A percentile compares a stretch with the other conserved stretches of the same genome.
These are phyloP conservation scores for Roridomyces roridus DNA, from an alignment of 768 basidiomycete genomes.

Conservation along the genomic window DNA sequence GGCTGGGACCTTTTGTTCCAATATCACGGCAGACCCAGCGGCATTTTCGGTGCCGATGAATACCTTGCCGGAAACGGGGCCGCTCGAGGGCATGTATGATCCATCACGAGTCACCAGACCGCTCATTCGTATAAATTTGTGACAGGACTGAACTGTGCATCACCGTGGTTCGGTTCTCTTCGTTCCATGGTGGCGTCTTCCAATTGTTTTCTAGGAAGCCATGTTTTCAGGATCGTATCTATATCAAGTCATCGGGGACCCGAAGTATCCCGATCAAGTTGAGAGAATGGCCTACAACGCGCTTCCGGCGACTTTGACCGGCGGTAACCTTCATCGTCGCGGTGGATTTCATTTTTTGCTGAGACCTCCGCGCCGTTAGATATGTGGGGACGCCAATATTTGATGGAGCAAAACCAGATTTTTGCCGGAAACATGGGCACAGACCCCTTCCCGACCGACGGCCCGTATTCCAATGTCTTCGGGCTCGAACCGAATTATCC, in stretches of 20 bases:
- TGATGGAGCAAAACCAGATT: constrained; percentile 52
- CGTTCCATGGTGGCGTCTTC: neutral
- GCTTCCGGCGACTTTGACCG: constrained; percentile 53
- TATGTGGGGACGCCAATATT: constrained; percentile 41
- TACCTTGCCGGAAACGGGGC: too few species aligned
- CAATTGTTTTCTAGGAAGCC: constrained; percentile 48
- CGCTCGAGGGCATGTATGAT: too few species aligned
- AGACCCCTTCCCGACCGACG: constrained; percentile 41
- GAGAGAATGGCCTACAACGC: constrained; percentile 60
- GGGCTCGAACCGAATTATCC: neutral
- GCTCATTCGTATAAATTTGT: neutral
- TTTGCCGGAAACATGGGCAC: constrained; percentile 46
- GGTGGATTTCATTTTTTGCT: neutral
- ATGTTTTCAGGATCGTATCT: constrained; percentile 67
- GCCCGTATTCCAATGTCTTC: constrained; percentile 42
- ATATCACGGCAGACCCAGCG: constrained; percentile 57
- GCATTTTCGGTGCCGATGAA: too few species aligned
- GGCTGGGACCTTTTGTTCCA: constrained; percentile 64
- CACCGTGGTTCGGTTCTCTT: constrained; percentile 49
- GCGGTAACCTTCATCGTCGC: constrained; percentile 37
- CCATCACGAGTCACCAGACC: too few species aligned
- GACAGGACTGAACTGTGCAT: constrained; percentile 59
- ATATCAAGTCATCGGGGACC: constrained; percentile 62
- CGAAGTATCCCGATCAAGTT: constrained; percentile 53
- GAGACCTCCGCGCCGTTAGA: neutral